Conservation (phyloP, 2,329 filamentous ascomycete species). For the Blastomyces emzantsi region DNA sequence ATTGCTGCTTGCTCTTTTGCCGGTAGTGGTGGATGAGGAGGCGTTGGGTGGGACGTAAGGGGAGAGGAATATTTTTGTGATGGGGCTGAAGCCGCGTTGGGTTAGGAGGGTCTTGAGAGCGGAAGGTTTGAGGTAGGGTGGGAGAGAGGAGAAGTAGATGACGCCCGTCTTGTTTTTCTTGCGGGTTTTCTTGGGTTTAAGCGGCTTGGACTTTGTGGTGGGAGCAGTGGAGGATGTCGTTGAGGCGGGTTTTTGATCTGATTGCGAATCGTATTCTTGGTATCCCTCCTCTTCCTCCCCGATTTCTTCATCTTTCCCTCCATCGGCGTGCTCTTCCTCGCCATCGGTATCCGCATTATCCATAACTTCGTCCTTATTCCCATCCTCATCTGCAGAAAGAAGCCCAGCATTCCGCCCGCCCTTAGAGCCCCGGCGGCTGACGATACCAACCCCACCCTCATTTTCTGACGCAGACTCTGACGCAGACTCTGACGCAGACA, state of each 20-base stretch:
- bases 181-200: slow-evolving; percentile 15
- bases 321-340: neutral
- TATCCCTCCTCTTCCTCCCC: slow-evolving; percentile 10
- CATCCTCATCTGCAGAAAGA: neutral
- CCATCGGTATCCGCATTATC: neutral
- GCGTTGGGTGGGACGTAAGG: slow-evolving; percentile 26
- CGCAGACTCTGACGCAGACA: slow-evolving; percentile 20
- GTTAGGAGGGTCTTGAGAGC: slow-evolving; percentile 36
- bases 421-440: slow-evolving; percentile 14
- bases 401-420: slow-evolving; percentile 12
- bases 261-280: slow-evolving; percentile 5
- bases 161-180: slow-evolving; percentile 35
- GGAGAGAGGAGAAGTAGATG: slow-evolving; percentile 38
- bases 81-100: slow-evolving; percentile 34
- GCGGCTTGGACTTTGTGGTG: slow-evolving; percentile 10
- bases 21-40: slow-evolving; percentile 15
- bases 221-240: slow-evolving; percentile 17
- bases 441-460: slow-evolving; percentile 34
- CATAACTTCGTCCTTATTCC: neutral
- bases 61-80: slow-evolving; percentile 38
- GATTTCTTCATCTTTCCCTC: neutral
- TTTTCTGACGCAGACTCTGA: slow-evolving; percentile 8
- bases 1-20: slow-evolving; percentile 29
- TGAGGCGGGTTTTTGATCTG: slow-evolving; percentile 11
- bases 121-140: slow-evolving; percentile 41